Conservation (phyloP, 208 protist genomes). For the Acanthamoeba quina region DNA sequence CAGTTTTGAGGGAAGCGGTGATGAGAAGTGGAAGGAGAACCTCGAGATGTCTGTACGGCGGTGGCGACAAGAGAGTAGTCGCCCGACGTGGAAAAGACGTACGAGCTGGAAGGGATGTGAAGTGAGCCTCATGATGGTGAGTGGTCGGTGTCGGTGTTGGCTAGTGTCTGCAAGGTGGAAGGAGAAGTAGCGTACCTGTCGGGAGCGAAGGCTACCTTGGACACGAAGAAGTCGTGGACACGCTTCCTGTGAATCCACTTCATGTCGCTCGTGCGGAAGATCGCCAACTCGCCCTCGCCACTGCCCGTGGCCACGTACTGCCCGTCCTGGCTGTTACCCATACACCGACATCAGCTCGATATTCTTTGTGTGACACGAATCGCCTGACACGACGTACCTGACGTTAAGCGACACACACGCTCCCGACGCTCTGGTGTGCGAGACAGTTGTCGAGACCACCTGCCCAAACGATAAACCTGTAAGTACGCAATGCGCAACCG, state of each 20-base stretch:
- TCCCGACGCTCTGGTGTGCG: constrained; percentile 17
- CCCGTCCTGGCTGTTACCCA: not conserved
- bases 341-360: not conserved
- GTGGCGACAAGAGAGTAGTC: constrained; percentile 56
- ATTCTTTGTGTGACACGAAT: not conserved
- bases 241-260: constrained; percentile 59
- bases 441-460: not conserved
- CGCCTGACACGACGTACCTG: not conserved
- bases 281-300: constrained; percentile 67
- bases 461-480: not conserved
- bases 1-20: not conserved
- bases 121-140: not conserved
- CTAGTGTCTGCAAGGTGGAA: not conserved
- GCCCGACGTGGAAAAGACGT: constrained; percentile 62
- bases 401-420: constrained; percentile 57
- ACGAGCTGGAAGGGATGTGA: not conserved
- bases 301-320: constrained; percentile 64
- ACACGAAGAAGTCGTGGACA: constrained; percentile 71
- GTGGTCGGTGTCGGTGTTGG: not conserved
- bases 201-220: constrained; percentile 64
- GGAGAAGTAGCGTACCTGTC: not conserved
- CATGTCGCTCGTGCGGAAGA: constrained; percentile 65
- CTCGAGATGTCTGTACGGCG: constrained; percentile 26
- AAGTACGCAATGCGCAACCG: not conserved
- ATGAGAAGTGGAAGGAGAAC: not conserved